Percentiles rank a stretch among this genome's conserved stretches.
phyloP scores from a whole-genome alignment of 495 filamentous ascomycete genomes.

The Neurospora sp. region DNA sequence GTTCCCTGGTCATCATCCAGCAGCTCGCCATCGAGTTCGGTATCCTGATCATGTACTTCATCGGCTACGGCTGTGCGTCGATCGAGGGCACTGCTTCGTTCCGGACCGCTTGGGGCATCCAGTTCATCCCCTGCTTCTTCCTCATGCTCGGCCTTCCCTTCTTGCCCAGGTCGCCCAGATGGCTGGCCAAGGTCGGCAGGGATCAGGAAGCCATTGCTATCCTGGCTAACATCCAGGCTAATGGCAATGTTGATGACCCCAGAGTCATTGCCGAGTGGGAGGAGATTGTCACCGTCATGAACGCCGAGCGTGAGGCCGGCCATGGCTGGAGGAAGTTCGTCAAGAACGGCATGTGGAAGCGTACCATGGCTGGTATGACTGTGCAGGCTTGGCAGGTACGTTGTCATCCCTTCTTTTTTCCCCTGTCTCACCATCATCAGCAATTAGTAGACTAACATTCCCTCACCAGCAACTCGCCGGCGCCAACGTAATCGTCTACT shows the following conservation, averaged over 20 bases:
- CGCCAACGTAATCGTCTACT: conserved; percentile 61
- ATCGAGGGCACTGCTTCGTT: conserved; percentile 54
- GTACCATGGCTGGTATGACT: conserved; percentile 57
- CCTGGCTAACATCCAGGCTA: conserved; percentile 59
- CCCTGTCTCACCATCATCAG: not conserved
- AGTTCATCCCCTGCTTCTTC: conserved; percentile 56
- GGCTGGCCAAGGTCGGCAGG: conserved; percentile 61
- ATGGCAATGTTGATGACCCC: conserved; percentile 54
- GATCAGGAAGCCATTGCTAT: conserved; percentile 56
- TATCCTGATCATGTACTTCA: conserved; percentile 39
- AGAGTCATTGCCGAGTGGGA: conserved; percentile 63
- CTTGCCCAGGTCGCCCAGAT: conserved; percentile 61
- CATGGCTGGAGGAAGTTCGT: conserved; percentile 50
- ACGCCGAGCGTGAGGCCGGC: conserved; percentile 44
- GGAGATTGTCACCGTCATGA: conserved; percentile 53
- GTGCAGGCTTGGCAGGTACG: conserved; percentile 46
- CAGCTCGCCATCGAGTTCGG: conserved; percentile 71
- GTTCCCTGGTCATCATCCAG: conserved; percentile 63
- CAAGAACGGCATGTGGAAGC: conserved; percentile 57
- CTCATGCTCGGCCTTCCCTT: conserved; percentile 57
- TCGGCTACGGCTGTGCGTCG: conserved; percentile 45
- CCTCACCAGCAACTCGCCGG: conserved; percentile 55
- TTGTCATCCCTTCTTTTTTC: not conserved
- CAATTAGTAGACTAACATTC: conserved; percentile 19
- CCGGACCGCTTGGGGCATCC: conserved; percentile 63